These are phyloP conservation scores for Kuraishia borneana DNA, from an alignment of 805 yeast genomes.

Conservation along the genomic window DNA sequence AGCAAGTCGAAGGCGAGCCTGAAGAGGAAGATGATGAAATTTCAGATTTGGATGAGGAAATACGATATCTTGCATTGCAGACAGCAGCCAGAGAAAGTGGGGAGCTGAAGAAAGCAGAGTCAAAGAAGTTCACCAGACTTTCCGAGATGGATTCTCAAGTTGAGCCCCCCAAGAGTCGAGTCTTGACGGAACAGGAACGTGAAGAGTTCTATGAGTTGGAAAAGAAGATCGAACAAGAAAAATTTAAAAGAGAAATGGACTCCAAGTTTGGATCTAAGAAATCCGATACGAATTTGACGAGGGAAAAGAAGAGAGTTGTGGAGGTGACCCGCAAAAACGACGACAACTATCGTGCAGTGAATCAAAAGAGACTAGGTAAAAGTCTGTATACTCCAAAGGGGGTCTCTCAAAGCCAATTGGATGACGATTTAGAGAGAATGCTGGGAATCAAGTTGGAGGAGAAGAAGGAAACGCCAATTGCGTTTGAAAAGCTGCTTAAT, in stretches of 20 bases:
- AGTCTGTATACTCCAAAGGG: slow-evolving; percentile 1
- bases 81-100: slow-evolving; percentile 5
- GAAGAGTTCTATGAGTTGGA: slow-evolving; percentile 11
- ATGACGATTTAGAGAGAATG: slow-evolving; percentile 11
- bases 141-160: slow-evolving; percentile 4
- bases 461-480: not conserved
- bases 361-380: slow-evolving; percentile 6
- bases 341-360: slow-evolving; percentile 8
- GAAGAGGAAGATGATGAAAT: slow-evolving; percentile 4
- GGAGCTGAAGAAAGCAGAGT: slow-evolving; percentile 2
- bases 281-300: slow-evolving; percentile 2
- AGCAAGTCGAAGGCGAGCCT: slow-evolving; percentile 1
- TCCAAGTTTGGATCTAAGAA: slow-evolving; percentile 3
- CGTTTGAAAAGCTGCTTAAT: not conserved
- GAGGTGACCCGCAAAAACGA: slow-evolving; percentile 7
- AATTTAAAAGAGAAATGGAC: slow-evolving; percentile 8
- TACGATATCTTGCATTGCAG: not conserved
- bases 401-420: slow-evolving; percentile 6
- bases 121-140: slow-evolving; percentile 1
- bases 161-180: slow-evolving; percentile 4
- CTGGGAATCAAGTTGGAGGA: slow-evolving; percentile 5
- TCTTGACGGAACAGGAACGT: slow-evolving; percentile 11
- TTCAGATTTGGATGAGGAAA: slow-evolving; percentile 9
- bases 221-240: slow-evolving; percentile 11
- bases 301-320: slow-evolving; percentile 6